Percentiles rank a stretch among this genome's conserved stretches.
Conservation (phyloP, 768 basidiomycete species). For the Boletus sp. region DNA sequence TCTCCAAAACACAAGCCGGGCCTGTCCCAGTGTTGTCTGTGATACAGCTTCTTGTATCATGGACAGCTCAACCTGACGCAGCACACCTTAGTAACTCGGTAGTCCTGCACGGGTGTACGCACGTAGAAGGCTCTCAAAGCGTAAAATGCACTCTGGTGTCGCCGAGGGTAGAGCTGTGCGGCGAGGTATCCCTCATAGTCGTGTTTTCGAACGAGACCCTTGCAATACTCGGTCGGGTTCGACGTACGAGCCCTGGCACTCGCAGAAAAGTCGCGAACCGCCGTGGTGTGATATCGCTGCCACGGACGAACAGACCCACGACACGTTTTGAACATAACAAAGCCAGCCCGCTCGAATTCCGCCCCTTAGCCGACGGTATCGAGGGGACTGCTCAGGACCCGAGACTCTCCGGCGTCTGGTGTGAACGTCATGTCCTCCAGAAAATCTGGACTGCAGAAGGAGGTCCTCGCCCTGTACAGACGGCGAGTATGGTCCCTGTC, state of each 20-base stretch:
- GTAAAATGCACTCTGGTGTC: slow-evolving; percentile 63
- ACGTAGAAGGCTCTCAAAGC: slow-evolving; percentile 84
- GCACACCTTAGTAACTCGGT: slow-evolving; percentile 4
- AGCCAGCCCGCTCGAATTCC: not conserved
- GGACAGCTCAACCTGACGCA: slow-evolving; percentile 67
- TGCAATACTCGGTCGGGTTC: slow-evolving; percentile 63
- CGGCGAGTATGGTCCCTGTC: slow-evolving; percentile 36
- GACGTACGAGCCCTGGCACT: slow-evolving; percentile 11
- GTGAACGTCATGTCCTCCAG: slow-evolving; percentile 24
- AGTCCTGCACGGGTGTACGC: slow-evolving; percentile 30
- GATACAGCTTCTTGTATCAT: slow-evolving; percentile 75
- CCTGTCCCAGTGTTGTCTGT: slow-evolving; percentile 69
- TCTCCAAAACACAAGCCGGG: slow-evolving; percentile 86
- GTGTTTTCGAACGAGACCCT: slow-evolving; percentile 64
- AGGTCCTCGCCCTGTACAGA: slow-evolving; percentile 52
- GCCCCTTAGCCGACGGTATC: slow-evolving; percentile 23
- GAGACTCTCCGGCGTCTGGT: not conserved
- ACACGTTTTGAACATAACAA: slow-evolving; percentile 11
- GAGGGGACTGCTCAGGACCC: slow-evolving; percentile 11
- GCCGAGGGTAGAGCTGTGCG: slow-evolving; percentile 68
- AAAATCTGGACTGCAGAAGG: slow-evolving; percentile 50
- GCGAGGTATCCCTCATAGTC: slow-evolving; percentile 80
- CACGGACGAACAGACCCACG: slow-evolving; percentile 8
- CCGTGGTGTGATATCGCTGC: slow-evolving; percentile 3
- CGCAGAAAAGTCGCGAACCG: slow-evolving; percentile 13